Percentiles rank a stretch among this genome's conserved stretches.
These are phyloP conservation scores for Fraxinus floribunda DNA, from an alignment of 305 asterid genomes.

Conservation along the genomic window DNA sequence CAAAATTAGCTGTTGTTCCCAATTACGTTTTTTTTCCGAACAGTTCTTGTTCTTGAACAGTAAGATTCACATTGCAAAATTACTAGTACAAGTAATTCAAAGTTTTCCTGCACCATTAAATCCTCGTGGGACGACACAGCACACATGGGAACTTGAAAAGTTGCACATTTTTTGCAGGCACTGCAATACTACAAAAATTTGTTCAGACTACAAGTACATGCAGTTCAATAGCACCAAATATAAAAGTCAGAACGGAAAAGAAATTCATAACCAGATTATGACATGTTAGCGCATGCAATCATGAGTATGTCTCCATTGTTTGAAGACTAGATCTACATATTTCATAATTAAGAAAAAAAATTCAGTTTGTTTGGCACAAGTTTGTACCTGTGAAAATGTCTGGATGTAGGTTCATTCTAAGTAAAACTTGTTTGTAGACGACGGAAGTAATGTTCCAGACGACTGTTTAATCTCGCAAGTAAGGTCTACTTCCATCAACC, in stretches of 20 bases:
- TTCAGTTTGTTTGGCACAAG: not conserved
- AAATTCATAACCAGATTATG: not conserved
- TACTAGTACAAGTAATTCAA: not conserved
- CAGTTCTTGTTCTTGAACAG: not conserved
- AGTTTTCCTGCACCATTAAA: not conserved
- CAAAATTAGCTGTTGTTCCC: not conserved
- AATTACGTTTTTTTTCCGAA: not conserved
- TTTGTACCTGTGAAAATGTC: slow-evolving; percentile 13
- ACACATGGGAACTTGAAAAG: not conserved
- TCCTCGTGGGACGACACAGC: not conserved
- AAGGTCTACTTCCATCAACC: slow-evolving; percentile 76
- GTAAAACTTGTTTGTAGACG: slow-evolving; percentile 50
- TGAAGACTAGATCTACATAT: not conserved
- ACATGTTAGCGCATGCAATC: not conserved
- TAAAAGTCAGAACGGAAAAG: not conserved
- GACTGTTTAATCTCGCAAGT: slow-evolving; percentile 50
- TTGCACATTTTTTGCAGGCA: not conserved
- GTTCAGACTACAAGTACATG: not conserved
- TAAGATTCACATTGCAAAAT: not conserved
- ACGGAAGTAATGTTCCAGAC: slow-evolving; percentile 45
- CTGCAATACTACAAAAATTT: not conserved
- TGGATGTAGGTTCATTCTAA: slow-evolving; percentile 51
- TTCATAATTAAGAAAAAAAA: not conserved
- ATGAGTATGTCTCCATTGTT: not conserved
- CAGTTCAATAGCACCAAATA: not conserved